A percentile compares a stretch with the other conserved stretches of the same genome.
These are phyloP conservation scores for Metschnikowia henanensis DNA, from an alignment of 805 yeast genomes.

Conservation along the genomic window DNA sequence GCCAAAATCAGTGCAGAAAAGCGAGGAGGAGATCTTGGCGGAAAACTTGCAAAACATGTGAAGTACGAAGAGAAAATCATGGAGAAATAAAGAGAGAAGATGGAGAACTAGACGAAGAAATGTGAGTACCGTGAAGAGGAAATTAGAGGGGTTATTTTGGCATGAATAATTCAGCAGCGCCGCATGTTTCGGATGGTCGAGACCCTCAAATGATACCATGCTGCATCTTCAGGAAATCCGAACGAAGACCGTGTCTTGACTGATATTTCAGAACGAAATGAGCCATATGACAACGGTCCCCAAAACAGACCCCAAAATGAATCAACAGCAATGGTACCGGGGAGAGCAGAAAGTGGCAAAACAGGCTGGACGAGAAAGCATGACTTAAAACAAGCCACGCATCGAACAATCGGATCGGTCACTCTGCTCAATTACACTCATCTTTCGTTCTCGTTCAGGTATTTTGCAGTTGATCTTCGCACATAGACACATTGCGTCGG, in stretches of 20 bases:
- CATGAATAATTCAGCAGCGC: not conserved
- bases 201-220: slow-evolving; percentile 1
- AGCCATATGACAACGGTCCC: not conserved
- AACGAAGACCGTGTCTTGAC: not conserved
- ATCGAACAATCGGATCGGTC: not conserved
- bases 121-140: slow-evolving; percentile 11
- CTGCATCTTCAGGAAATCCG: slow-evolving; percentile 1
- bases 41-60: slow-evolving; percentile 20
- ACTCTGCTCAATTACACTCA: slow-evolving; percentile 7
- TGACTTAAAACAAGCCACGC: slow-evolving; percentile 10
- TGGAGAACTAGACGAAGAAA: too few species aligned
- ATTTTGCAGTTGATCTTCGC: slow-evolving; percentile 32
- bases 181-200: slow-evolving; percentile 2
- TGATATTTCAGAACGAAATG: slow-evolving; percentile 13
- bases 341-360: slow-evolving; percentile 2
- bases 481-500: slow-evolving; percentile 50
- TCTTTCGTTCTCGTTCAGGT: slow-evolving; percentile 3
- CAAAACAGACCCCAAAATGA: not conserved
- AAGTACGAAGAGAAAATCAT: not conserved
- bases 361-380: not conserved
- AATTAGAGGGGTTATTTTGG: not conserved
- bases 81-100: not conserved
- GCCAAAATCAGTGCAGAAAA: slow-evolving; percentile 12
- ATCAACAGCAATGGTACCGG: slow-evolving; percentile 1
- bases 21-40: slow-evolving; percentile 29